Base-by-base conservation (phyloP, 2,329 filamentous ascomycete species). In the Dothideomycetes sp. region DNA sequence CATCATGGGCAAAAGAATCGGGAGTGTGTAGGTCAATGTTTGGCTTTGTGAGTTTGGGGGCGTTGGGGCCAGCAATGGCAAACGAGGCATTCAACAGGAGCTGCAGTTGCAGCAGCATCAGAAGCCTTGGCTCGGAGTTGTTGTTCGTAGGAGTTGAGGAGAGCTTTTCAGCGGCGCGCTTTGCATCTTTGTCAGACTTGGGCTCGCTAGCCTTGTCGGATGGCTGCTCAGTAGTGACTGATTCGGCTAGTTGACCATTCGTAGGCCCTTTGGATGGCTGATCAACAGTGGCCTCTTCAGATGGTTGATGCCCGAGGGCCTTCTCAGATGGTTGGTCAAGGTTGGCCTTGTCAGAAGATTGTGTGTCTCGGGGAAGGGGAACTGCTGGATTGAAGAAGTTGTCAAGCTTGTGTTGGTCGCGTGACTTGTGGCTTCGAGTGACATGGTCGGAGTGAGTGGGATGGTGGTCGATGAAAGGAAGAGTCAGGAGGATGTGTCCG, bases 1-100 rank as follows among this genome's bases (percentile, higher is more conserved):
- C 34, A 58, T 55, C 40, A 68, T 72, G 30, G 66, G 71, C 70
- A 31, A 71, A 65, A 18, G 68, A 66, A 2, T 58, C 55, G 5
- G 76, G 74, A 45, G 76, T 79, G 41, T 77, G 70, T 10, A 81
- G 59, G 4, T 74, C 64, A 14, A 78, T 58, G 47, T 80, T 72
- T 3, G 73, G 69, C 46, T 74, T 75, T 19, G 60, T 24, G n/a
- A 34, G 32, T n/a, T 39, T 44, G 4, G 32, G 27, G 8, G 33
- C 30, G 2, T 27, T 15, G 7, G 39, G 42, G n/a, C 38, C 42
- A 11, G 36, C 37, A 3, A 19, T 40, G 12, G 41, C 17, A 19
- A 47, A 47, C 10, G 36, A 38, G 11, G 45, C 38, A 9, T 44
- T 18, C 0, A 47, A 36, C 12, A 47, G 34, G 4, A 44, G 38